Evolutionary conservation across 306 rosid species (phyloP).

Genomic region (Dalbergia cochinchinensis): DNA sequence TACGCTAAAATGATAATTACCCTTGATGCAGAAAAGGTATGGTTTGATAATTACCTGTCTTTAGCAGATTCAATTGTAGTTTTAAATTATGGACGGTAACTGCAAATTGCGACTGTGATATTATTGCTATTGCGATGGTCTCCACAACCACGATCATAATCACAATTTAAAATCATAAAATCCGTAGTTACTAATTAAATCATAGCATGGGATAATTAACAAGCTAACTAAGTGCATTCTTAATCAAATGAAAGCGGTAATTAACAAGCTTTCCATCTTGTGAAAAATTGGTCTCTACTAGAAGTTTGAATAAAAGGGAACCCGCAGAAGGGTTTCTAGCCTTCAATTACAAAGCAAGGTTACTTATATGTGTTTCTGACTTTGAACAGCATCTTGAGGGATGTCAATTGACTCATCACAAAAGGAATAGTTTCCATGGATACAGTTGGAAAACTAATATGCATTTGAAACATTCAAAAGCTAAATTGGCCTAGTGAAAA

Average conservation of each 20-base stretch:
- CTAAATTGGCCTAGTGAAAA: constrained; percentile 18
- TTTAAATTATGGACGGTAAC: too few species aligned
- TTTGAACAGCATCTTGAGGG: constrained; percentile 42
- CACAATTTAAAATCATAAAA: too few species aligned
- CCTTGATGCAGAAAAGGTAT: background rate
- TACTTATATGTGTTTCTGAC: constrained; percentile 21
- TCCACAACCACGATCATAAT: too few species aligned
- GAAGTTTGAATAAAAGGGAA: constrained; percentile 10
- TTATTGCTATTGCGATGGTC: too few species aligned
- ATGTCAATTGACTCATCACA: constrained; percentile 41
- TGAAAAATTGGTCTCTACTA: background rate
- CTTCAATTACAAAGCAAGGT: constrained; percentile 41
- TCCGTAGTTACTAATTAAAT: background rate
- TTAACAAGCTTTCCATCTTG: background rate
- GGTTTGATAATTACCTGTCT: background rate
- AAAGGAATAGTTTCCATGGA: constrained; percentile 16
- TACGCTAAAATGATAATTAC: background rate
- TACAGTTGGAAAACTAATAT: background rate
- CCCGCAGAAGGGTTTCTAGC: constrained; percentile 37
- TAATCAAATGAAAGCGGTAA: background rate
- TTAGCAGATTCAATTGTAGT: too few species aligned
- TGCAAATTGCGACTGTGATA: too few species aligned
- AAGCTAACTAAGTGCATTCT: background rate
- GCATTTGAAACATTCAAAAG: constrained; percentile 49
- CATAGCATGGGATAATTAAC: background rate